Conservation (phyloP, 1,139 yeast species). For the Debaryomyces sp. region DNA sequence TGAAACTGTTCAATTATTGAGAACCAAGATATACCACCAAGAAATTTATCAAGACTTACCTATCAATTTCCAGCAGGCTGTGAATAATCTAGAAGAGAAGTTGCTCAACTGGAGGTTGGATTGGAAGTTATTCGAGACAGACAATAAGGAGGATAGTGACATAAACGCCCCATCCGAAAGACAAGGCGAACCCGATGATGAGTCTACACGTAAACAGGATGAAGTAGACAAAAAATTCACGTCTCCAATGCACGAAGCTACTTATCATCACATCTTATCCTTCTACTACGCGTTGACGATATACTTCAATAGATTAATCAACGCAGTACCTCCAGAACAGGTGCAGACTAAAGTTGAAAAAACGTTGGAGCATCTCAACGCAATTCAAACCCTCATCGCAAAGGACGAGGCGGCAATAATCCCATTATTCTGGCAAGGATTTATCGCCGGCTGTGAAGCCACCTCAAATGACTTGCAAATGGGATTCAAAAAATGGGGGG, state of each 20-base stretch:
- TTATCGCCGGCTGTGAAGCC: conserved; percentile 87
- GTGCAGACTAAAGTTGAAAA: conserved; percentile 62
- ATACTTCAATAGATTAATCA: conserved; percentile 72
- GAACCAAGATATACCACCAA: conserved; percentile 60
- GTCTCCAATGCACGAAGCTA: conserved; percentile 66
- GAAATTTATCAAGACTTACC: conserved; percentile 37
- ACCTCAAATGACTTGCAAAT: conserved; percentile 58
- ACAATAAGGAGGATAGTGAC: conserved; percentile 12
- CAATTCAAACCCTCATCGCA: conserved; percentile 59
- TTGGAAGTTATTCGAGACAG: conserved; percentile 46
- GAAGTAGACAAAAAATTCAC: conserved; percentile 34
- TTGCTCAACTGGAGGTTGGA: conserved; percentile 69
- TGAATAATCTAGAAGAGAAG: conserved; percentile 52
- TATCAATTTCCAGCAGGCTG: conserved; percentile 44
- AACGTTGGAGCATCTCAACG: conserved; percentile 66
- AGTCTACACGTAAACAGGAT: conserved; percentile 5
- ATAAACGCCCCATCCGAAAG: conserved; percentile 17
- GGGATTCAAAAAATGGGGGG: conserved; percentile 80
- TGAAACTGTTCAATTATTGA: conserved; percentile 65
- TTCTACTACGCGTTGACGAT: conserved; percentile 75
- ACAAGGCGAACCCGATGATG: conserved; percentile 14
- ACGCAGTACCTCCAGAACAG: conserved; percentile 51
- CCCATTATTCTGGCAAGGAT: conserved; percentile 88
- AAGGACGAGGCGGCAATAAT: conserved; percentile 60
- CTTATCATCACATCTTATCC: conserved; percentile 80